Evolutionary conservation across 116 monocot genomes (phyloP).

Genomic region (Cymodocea nodosa): DNA sequence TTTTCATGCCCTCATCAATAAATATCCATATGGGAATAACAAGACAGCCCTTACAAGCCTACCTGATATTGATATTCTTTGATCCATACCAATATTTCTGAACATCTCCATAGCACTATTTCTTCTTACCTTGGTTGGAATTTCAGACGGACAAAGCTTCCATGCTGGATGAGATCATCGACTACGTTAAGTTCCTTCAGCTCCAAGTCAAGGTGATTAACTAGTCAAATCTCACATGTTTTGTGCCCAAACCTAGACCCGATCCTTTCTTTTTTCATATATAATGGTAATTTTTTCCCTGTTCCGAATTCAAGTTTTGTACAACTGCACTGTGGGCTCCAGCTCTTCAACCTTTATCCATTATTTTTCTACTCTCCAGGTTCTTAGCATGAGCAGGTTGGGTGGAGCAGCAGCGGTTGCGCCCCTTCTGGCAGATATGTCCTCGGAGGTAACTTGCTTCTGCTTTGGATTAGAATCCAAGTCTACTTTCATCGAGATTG

Average conservation of each 20-base stretch:
- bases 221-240: not conserved
- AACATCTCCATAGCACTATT: not conserved
- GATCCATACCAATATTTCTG: no score
- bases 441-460: slow-evolving; percentile 34
- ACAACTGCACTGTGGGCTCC: no score
- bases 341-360: no score
- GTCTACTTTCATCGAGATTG: no score
- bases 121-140: not conserved
- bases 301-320: no score
- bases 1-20: not conserved
- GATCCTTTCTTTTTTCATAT: no score
- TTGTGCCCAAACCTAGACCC: not conserved
- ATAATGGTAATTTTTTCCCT: no score
- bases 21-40: not conserved
- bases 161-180: slow-evolving; percentile 99
- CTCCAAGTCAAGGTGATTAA: slow-evolving; percentile 89
- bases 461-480: not conserved
- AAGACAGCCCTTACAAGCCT: not conserved
- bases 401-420: slow-evolving; percentile 86
- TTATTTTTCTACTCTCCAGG: slow-evolving; percentile 25
- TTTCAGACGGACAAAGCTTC: slow-evolving; percentile 98
- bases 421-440: slow-evolving; percentile 69
- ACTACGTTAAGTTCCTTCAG: slow-evolving; percentile 98
- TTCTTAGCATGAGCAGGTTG: slow-evolving; percentile 96
- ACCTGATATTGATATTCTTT: no score